Evolutionary conservation across 805 yeast genomes (phyloP).

Genomic region (Starmera quercuum): DNA sequence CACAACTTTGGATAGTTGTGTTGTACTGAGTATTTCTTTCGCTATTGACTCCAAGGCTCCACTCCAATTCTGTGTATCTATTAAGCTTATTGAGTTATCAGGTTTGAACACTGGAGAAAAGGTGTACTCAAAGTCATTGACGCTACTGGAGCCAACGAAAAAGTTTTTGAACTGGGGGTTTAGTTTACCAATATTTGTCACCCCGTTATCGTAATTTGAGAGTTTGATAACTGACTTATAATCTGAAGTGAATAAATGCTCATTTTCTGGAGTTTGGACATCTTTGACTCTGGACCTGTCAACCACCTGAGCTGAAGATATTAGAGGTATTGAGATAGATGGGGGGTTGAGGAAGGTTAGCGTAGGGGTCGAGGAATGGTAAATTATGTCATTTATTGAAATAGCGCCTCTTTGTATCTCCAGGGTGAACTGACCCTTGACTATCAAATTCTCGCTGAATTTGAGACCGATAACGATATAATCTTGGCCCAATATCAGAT

Average conservation of each 20-base stretch:
- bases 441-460: conserved; percentile 30
- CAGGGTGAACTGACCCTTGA: conserved; percentile 40
- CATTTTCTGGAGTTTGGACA: conserved; percentile 23
- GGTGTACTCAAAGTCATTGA: conserved; percentile 25
- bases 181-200: conserved; percentile 34
- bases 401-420: conserved; percentile 40
- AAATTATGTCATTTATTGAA: conserved; percentile 30
- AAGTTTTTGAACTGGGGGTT: conserved; percentile 37
- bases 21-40: conserved; percentile 23
- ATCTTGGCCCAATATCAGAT: conserved; percentile 24
- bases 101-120: conserved; percentile 27
- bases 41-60: conserved; percentile 32
- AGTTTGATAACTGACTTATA: conserved; percentile 37
- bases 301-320: conserved; percentile 33
- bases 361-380: conserved; percentile 20
- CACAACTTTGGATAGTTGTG: conserved; percentile 20
- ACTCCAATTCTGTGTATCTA: conserved; percentile 23
- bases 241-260: conserved; percentile 29
- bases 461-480: conserved; percentile 35
- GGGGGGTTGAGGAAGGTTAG: conserved; percentile 29
- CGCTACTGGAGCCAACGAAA: conserved; percentile 22
- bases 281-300: conserved; percentile 24
- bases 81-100: conserved; percentile 16
- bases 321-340: conserved; percentile 32
- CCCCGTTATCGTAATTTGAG: conserved; percentile 30